These are phyloP conservation scores for Aristolochia contorta DNA, from an alignment of 164 flowering plant genomes.

Conservation along the genomic window DNA sequence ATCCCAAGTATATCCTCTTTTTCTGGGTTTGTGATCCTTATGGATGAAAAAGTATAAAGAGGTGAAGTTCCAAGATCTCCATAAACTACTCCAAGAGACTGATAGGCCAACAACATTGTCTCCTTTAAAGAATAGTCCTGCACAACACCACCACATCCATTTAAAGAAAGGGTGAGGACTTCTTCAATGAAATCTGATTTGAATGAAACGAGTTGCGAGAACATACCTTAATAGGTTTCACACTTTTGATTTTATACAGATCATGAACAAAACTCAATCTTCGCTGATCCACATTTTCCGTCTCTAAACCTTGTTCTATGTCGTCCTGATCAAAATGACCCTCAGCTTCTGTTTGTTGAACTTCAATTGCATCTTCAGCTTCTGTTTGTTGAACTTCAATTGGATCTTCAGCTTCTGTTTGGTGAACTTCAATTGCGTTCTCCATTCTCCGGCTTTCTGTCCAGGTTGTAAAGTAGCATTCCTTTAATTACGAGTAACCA, in stretches of 20 bases:
- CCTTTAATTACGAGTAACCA: too few species aligned
- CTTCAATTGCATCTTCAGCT: too few species aligned
- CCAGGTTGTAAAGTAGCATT: too few species aligned
- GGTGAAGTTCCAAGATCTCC: conserved; percentile 25
- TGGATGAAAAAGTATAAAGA: conserved; percentile 16
- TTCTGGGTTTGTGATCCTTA: conserved; percentile 6
- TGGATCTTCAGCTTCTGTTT: too few species aligned
- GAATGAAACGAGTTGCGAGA: neutral
- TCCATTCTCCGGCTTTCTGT: too few species aligned
- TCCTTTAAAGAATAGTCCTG: conserved; percentile 16
- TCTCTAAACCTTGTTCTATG: neutral
- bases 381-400: too few species aligned
- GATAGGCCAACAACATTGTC: conserved; percentile 14
- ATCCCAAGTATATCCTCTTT: conserved; percentile 21
- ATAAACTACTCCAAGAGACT: conserved; percentile 21
- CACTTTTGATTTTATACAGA: neutral
- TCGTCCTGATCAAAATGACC: too few species aligned
- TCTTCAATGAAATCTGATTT: too few species aligned
- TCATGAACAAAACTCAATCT: neutral
- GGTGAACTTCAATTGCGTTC: too few species aligned
- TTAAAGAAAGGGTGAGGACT: too few species aligned
- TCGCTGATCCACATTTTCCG: neutral
- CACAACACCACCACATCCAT: neutral
- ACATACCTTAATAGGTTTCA: neutral
- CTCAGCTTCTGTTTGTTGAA: too few species aligned